Evolutionary conservation across 2,329 filamentous ascomycete genomes (phyloP), one percentile per base, ranked within the genome.

Genomic region (Tothia fuscella): DNA sequence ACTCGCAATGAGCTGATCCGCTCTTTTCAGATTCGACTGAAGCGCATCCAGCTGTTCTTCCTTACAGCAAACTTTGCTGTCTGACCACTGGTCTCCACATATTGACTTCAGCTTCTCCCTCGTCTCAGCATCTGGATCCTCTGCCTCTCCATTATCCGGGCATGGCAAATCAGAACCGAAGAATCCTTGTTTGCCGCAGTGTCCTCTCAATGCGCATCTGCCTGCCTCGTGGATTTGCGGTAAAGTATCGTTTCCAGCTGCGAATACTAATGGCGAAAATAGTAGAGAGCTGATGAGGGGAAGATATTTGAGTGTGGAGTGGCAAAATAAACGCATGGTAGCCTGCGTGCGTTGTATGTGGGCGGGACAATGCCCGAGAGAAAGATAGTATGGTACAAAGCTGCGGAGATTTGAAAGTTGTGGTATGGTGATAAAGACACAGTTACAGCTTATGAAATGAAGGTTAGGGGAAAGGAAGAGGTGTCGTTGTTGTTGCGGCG

Each of bases 141-240:
- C 68, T 26, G 91, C 91, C 26, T 80, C 67, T 3, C 72, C 87
- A 58, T 98, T 98, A 63, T 98, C 89, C 12, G 88, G 78, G 57
- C 91, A 98, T 3, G 91, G 91, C 46, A 96, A 70, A 51, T 93
- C 77, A 44, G 85, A 82, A 43, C 87, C 85, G 54, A 96, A 96
- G 58, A 91, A 82, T 48, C 81, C 80, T 62, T 89, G 80, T 61
- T 87, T 88, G 36, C 91, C 91, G 58, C 91, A 98, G 48, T 93
- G 82, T 6, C 87, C 87, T 38, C 89, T 77, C 48, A 96, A 85
- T 1, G 89, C 86, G 61, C 89, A 96, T 49, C 89, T 75, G 30
- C 89, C 89, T 38, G 80, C 69, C 62, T 95, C 88, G 53, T 95
- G 89, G 49, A 33, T 41, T 21, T 41, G 39, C 7, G 39, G 39